phyloP scores from a whole-genome alignment of 352 stramenopile genomes.

The Blastocystis sp. region DNA sequence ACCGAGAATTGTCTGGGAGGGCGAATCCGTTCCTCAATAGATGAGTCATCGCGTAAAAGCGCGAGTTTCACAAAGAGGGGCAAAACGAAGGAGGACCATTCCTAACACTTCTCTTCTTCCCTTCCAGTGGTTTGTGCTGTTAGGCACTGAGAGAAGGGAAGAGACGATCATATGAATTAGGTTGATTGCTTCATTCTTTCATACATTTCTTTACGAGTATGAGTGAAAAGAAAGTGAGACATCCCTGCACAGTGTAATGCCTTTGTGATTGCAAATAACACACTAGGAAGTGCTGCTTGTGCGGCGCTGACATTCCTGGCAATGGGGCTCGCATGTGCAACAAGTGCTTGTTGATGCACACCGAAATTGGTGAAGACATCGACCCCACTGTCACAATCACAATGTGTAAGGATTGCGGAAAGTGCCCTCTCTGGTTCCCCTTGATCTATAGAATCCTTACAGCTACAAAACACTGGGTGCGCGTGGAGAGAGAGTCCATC shows the following conservation, averaged over 20 bases:
- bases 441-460: slow-evolving; percentile 2
- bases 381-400: slow-evolving; percentile 92
- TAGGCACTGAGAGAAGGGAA: too few relatives aligned
- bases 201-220: slow-evolving; percentile 15
- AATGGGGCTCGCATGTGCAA: slow-evolving; percentile 97
- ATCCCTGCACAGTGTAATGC: slow-evolving; percentile 10
- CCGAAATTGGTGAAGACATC: slow-evolving; percentile 97
- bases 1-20: background rate
- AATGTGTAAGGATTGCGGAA: slow-evolving; percentile 90
- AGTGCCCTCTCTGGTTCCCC: slow-evolving; percentile 73
- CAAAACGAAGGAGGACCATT: too few relatives aligned
- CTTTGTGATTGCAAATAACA: background rate
- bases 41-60: too few relatives aligned
- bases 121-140: too few relatives aligned
- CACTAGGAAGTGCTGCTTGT: slow-evolving; percentile 87
- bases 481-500: slow-evolving; percentile 90
- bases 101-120: too few relatives aligned
- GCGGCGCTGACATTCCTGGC: slow-evolving; percentile 89
- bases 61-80: too few relatives aligned
- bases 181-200: too few relatives aligned
- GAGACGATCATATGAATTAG: too few relatives aligned
- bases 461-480: slow-evolving; percentile 81
- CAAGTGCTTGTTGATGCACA: slow-evolving; percentile 89
- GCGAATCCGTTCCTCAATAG: too few relatives aligned
- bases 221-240: slow-evolving; percentile 8